Percentiles rank a stretch among this genome's conserved stretches.
phyloP scores from a whole-genome alignment of 2,329 filamentous ascomycete genomes.

The Tolypocladium ovalisporum region DNA sequence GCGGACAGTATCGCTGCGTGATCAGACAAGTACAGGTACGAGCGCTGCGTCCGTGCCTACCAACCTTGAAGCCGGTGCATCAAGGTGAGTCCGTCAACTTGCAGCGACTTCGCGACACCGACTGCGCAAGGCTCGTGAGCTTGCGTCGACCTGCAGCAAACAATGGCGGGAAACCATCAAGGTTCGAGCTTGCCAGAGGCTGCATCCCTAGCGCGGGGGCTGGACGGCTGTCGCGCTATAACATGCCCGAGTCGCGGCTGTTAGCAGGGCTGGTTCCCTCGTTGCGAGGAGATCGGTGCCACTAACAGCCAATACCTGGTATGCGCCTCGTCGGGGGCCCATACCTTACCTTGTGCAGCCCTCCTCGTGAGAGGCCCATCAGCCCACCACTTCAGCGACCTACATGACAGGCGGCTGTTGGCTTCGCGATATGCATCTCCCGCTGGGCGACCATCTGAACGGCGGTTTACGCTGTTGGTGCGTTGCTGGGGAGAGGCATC shows the following conservation, averaged over 20 bases:
- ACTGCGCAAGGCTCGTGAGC: background rate
- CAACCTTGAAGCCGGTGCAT: background rate
- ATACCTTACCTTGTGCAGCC: no score
- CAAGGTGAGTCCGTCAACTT: background rate
- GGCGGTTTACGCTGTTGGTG: background rate
- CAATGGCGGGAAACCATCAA: background rate
- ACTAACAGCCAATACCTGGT: background rate
- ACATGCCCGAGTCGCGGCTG: background rate
- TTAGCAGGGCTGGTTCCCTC: no score
- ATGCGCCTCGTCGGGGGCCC: background rate
- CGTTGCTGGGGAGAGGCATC: background rate
- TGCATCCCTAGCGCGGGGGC: background rate
- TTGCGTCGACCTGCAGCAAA: background rate
- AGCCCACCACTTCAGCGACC: background rate
- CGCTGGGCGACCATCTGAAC: background rate
- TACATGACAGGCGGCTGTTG: background rate
- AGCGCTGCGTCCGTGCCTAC: no score
- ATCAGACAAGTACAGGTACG: no score
- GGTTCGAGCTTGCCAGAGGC: background rate
- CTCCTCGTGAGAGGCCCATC: background rate
- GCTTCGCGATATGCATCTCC: background rate
- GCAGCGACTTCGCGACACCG: background rate
- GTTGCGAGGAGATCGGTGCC: background rate
- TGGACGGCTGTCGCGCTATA: background rate
- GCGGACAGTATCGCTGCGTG: no score